phyloP scores from a whole-genome alignment of 1,284 basidiomycete species.

The Irpex rosettiformis region DNA sequence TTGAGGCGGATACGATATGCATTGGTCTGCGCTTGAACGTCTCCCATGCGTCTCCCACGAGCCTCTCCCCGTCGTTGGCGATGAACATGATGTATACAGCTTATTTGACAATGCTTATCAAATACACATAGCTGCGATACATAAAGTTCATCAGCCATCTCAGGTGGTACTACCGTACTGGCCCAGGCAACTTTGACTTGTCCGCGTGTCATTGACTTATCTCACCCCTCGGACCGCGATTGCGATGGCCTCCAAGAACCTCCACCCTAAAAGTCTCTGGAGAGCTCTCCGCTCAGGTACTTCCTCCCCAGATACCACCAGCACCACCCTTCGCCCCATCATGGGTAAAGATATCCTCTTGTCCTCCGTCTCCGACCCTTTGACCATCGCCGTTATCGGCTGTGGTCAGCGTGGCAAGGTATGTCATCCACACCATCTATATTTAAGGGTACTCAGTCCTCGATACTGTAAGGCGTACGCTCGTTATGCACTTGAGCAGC shows the following conservation, averaged over 20 bases:
- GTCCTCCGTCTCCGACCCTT: constrained; percentile 24
- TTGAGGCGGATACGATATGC: too few species aligned
- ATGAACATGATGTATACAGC: neutral
- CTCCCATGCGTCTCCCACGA: neutral
- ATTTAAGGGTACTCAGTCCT: neutral
- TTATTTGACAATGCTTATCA: too few species aligned
- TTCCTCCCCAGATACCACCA: neutral
- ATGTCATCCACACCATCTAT: constrained; percentile 10
- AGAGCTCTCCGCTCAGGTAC: constrained; percentile 34
- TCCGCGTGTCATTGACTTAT: neutral
- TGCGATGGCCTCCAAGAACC: constrained; percentile 1
- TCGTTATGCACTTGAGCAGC: constrained; percentile 55
- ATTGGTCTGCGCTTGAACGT: too few species aligned
- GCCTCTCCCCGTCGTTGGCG: too few species aligned
- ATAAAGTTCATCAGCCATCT: too few species aligned
- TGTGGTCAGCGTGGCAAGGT: constrained; percentile 81
- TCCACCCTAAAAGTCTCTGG: constrained; percentile 19
- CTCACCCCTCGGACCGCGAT: constrained; percentile 4
- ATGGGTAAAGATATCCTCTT: constrained; percentile 26
- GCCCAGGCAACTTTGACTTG: too few species aligned
- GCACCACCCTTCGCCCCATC: constrained; percentile 3
- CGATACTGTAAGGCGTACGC: constrained; percentile 53
- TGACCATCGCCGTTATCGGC: constrained; percentile 58
- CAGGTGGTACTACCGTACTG: too few species aligned
- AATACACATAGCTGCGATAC: too few species aligned